These are phyloP conservation scores for Castanopsis chinensis DNA, from an alignment of 306 rosid species.

Conservation along the genomic window DNA sequence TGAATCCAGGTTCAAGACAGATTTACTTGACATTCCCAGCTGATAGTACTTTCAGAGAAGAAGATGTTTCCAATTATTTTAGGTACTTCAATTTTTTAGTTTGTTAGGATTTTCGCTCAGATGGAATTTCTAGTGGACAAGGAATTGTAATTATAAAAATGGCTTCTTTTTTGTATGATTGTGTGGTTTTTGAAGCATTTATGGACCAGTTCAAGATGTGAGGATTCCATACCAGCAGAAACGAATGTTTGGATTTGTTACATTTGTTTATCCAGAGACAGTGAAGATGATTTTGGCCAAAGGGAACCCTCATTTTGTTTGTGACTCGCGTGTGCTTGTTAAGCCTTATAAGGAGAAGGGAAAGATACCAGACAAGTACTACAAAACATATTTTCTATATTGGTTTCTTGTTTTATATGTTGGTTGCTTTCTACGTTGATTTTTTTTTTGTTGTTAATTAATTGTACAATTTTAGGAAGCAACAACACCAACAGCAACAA, in stretches of 20 bases:
- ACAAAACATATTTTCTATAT: neutral
- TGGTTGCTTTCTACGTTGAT: neutral
- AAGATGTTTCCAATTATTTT: constrained; percentile 93
- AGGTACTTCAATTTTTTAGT: constrained; percentile 39
- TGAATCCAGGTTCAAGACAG: constrained; percentile 86
- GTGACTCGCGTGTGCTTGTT: constrained; percentile 95
- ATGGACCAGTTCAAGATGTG: constrained; percentile 99
- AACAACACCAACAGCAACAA: constrained; percentile 42
- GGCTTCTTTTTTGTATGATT: neutral
- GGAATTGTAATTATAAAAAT: neutral
- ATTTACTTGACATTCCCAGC: constrained; percentile 96
- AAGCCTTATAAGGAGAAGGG: constrained; percentile 99
- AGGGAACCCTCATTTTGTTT: constrained; percentile 96
- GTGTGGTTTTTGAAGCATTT: constrained; percentile 58
- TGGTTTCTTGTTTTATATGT: neutral
- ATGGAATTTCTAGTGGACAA: neutral
- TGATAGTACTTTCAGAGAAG: constrained; percentile 94
- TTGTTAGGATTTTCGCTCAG: neutral
- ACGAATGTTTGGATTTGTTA: constrained; percentile 96
- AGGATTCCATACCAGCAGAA: constrained; percentile 98
- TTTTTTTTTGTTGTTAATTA: neutral
- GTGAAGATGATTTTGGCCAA: constrained; percentile 81
- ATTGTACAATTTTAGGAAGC: constrained; percentile 38
- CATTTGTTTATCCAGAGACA: constrained; percentile 91
- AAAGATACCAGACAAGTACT: constrained; percentile 80